Conservation (phyloP, 345 rosid species). For the Firmiana major region DNA sequence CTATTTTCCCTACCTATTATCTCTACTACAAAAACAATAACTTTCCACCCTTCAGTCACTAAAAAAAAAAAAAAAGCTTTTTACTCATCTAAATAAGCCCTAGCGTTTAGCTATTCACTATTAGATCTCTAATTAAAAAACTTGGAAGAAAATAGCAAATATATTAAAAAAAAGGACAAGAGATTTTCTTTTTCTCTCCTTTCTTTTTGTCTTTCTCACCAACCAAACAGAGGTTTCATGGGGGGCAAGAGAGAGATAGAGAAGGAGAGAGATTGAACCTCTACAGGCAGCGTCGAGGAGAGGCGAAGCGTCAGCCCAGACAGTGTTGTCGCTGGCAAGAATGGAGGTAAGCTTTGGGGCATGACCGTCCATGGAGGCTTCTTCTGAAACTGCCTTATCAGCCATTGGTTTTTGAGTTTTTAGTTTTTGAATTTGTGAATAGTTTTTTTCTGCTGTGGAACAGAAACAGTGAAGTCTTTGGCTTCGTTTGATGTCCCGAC, state of each 20-base stretch:
- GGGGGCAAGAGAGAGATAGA: background rate
- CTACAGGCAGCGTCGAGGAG: conserved; percentile 35
- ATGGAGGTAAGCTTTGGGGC: conserved; percentile 21
- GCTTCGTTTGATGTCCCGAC: background rate
- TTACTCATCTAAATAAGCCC: background rate
- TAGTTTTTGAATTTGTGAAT: background rate
- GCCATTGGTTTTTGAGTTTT: background rate
- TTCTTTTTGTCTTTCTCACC: background rate
- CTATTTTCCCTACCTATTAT: background rate
- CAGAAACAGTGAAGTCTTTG: background rate
- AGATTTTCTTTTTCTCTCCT: background rate
- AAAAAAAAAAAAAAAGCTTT: background rate
- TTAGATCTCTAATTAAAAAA: background rate
- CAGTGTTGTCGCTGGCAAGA: conserved; percentile 29
- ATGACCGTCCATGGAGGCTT: conserved; percentile 18
- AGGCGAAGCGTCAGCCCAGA: conserved; percentile 39
- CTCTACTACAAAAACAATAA: background rate
- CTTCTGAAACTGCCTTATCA: conserved; percentile 5
- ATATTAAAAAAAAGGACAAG: background rate
- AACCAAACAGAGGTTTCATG: conserved; percentile 5
- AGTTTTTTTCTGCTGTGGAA: background rate
- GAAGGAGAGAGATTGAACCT: conserved; percentile 20
- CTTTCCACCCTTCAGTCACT: background rate
- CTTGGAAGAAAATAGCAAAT: background rate
- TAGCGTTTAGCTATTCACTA: background rate